These are phyloP conservation scores for Trichosporon inkin DNA, from an alignment of 1,284 basidiomycete species.

Conservation along the genomic window DNA sequence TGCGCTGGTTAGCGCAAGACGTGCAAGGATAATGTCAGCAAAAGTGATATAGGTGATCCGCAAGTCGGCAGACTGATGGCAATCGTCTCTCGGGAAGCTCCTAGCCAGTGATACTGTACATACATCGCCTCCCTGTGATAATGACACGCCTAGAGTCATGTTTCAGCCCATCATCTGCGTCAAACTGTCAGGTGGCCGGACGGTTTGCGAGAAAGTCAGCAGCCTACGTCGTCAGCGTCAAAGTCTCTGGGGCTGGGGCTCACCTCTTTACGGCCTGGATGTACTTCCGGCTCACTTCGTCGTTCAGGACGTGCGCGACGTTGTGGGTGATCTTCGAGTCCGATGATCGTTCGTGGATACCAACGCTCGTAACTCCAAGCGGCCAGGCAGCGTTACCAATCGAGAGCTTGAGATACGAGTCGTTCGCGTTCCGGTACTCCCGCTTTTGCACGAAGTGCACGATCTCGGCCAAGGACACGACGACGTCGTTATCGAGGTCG, in stretches of 20 bases:
- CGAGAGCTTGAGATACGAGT: constrained; percentile 90
- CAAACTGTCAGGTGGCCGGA: constrained; percentile 83
- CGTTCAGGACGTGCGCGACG: constrained; percentile 96
- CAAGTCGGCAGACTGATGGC: too few species aligned
- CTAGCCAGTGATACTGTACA: too few species aligned
- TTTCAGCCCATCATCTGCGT: constrained; percentile 83
- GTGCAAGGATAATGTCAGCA: too few species aligned
- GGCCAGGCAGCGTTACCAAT: constrained; percentile 99
- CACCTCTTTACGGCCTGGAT: constrained; percentile 96
- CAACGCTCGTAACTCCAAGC: constrained; percentile 98
- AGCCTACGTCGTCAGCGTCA: constrained; percentile 55
- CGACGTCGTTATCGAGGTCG: constrained; percentile 75
- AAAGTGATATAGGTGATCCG: too few species aligned
- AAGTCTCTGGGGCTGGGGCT: too few species aligned
- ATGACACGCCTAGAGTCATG: constrained; percentile 18
- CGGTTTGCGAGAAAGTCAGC: constrained; percentile 89
- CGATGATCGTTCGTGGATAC: constrained; percentile 96
- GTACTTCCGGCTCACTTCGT: constrained; percentile 97
- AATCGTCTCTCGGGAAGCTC: too few species aligned
- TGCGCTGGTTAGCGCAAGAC: too few species aligned
- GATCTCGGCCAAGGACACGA: constrained; percentile 87
- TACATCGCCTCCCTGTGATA: not conserved
- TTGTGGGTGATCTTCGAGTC: constrained; percentile 96
- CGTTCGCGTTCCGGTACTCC: constrained; percentile 91
- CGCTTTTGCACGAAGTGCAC: constrained; percentile 93